Conservation (phyloP, 1,284 basidiomycete genomes). For the Sanghuangporus sanghuang region DNA sequence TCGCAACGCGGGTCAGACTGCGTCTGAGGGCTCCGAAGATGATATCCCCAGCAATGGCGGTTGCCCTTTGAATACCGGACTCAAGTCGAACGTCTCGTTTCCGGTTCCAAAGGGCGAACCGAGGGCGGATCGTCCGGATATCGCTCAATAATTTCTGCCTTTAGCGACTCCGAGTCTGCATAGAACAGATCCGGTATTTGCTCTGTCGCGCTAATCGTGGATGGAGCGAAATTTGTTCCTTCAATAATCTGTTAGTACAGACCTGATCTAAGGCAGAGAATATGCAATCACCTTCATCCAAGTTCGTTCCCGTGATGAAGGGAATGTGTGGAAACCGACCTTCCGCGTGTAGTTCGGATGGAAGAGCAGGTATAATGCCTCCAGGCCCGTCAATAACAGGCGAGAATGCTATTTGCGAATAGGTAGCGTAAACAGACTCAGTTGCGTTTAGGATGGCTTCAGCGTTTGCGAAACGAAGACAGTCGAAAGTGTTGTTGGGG, state of each 20-base stretch:
- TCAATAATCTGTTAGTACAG: background rate
- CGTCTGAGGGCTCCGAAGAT: conserved; percentile 38
- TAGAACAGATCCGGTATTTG: conserved; percentile 26
- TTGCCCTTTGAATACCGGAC: conserved; percentile 37
- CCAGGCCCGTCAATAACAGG: conserved; percentile 39
- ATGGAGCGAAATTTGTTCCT: conserved; percentile 37
- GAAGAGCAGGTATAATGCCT: conserved; percentile 38
- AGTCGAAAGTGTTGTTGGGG: conserved; percentile 33
- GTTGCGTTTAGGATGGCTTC: conserved; percentile 32
- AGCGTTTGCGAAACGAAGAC: conserved; percentile 34
- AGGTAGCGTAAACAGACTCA: conserved; percentile 22
- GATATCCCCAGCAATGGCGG: conserved; percentile 40
- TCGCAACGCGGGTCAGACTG: conserved; percentile 35
- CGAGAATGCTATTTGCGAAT: conserved; percentile 32
- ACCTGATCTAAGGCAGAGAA: background rate
- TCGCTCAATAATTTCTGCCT: conserved; percentile 33
- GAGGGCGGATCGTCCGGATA: conserved; percentile 44
- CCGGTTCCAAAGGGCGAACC: conserved; percentile 49
- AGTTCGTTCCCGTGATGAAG: conserved; percentile 43
- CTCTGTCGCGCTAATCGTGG: conserved; percentile 26
- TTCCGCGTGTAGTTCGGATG: conserved; percentile 31
- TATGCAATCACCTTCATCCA: conserved; percentile 36
- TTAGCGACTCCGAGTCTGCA: conserved; percentile 17
- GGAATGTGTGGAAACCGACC: conserved; percentile 38
- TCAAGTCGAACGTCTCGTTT: conserved; percentile 43